Percentiles rank a stretch among this genome's conserved stretches.
Evolutionary conservation across 768 basidiomycete genomes (phyloP).

Genomic region (Pleurotus djamor): DNA sequence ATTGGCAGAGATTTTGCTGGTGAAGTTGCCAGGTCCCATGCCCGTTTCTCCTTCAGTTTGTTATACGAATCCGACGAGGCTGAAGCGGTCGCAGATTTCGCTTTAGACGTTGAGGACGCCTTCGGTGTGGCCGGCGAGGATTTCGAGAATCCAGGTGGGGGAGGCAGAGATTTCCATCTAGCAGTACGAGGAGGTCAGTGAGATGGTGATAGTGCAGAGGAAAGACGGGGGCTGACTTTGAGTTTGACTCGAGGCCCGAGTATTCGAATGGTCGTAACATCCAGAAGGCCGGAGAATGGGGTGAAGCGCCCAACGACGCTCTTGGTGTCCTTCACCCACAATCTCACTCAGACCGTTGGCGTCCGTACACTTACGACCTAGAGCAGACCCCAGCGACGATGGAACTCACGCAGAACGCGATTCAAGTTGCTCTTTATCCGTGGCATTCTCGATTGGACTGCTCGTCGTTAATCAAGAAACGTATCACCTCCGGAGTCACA

Average conservation of each 20-base stretch:
- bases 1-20: constrained; percentile 93
- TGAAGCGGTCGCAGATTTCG: constrained; percentile 23
- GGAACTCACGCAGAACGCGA: too few relatives aligned
- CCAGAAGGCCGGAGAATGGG: too few relatives aligned
- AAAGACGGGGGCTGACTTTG: not conserved
- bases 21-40: constrained; percentile 81
- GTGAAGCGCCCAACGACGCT: too few relatives aligned
- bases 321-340: too few relatives aligned
- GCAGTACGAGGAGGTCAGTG: not conserved
- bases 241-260: constrained; percentile 5
- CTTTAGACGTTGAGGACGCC: constrained; percentile 8
- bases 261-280: not conserved
- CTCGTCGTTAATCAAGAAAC: too few relatives aligned
- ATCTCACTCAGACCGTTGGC: too few relatives aligned
- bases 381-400: too few relatives aligned
- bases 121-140: constrained; percentile 28
- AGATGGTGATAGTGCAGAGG: not conserved
- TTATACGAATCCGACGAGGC: constrained; percentile 52
- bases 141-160: constrained; percentile 10
- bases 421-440: too few relatives aligned
- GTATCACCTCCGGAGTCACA: too few relatives aligned
- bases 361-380: too few relatives aligned
- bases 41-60: constrained; percentile 70
- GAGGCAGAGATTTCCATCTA: constrained; percentile 9
- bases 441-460: too few relatives aligned